Conservation (phyloP, 1,284 basidiomycete species). For the Cutaneotrichosporon sp. region DNA sequence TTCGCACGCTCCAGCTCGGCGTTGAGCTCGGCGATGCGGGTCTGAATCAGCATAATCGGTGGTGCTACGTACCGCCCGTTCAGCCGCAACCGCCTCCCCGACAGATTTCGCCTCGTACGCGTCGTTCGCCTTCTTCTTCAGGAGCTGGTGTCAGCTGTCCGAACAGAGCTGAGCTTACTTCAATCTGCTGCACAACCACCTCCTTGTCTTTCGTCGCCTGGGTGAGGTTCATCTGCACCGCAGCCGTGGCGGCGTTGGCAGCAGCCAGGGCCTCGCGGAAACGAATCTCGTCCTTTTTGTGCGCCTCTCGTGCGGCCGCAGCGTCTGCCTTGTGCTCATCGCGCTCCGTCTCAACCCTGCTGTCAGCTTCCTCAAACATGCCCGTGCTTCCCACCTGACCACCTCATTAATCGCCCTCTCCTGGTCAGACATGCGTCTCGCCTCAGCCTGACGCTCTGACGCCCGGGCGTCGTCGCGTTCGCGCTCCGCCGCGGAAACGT, state of each 20-base stretch:
- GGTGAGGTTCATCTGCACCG: not conserved
- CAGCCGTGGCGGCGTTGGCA: not conserved
- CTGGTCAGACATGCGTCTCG: not conserved
- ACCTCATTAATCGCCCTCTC: not conserved
- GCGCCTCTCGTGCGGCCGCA: not conserved
- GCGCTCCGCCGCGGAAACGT: not conserved
- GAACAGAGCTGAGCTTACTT: not conserved
- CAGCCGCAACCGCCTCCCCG: not conserved
- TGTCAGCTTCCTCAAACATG: not conserved
- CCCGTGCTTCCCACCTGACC: not conserved
- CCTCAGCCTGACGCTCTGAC: not conserved
- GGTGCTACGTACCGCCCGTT: not conserved
- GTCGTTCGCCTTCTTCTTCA: not conserved
- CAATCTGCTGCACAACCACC: not conserved
- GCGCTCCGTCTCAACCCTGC: not conserved
- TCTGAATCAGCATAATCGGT: not conserved
- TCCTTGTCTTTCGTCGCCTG: not conserved
- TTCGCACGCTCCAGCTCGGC: not conserved
- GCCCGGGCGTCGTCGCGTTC: not conserved
- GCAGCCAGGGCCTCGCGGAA: not conserved
- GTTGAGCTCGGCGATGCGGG: not conserved
- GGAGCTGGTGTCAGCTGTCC: not conserved
- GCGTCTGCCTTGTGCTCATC: not conserved
- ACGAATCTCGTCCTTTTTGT: not conserved
- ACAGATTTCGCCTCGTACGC: not conserved